Evolutionary conservation across 2,329 filamentous ascomycete species (phyloP), one percentile per base, ranked within the genome.

Genomic region (Huntiella bhutanensis): DNA sequence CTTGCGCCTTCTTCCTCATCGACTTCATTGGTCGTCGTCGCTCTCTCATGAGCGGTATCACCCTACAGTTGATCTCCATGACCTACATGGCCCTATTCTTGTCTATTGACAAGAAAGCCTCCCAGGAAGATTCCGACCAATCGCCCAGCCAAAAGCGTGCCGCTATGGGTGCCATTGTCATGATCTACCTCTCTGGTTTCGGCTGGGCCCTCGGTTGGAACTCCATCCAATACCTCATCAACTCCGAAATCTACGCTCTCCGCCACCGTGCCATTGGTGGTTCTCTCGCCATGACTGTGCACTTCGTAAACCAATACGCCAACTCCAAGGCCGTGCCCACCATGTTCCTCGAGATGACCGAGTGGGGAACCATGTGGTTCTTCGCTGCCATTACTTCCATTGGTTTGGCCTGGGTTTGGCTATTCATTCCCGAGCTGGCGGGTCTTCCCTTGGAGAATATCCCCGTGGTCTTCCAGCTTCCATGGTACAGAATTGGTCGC

Each of bases 271-370:
- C 80, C 3, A 61, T 85, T 7, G 74, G 77, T 15, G 80, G 78
- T 0, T 80, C 75, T 0, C 68, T 81, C 56, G 75, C 78, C 41
- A 86, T 86, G 82, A 81, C 75, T 0, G 70, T 85, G 49, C 81
- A 87, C 60, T 86, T 86, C 56, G 77, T 71, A 50, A 83, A 83
- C 59, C 80, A 85, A 60, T 86, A 83, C 57, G 82, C 80, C 19
- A 85, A 82, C 63, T 70, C 75, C 1, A 77, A 82, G 33, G 80
- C 82, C 0, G 77, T 85, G 0, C 82, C 81, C 1, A 73, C 75
- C 52, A 83, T 86, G 80, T 71, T 87, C 39, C 65, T 86, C 2
- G 71, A 71, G 1, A 68, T 75, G 50, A 65, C 59, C 10, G 66
- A 68, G 34, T 73, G 69, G 49, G 82, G 82, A 0, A 86, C 82